phyloP scores from a whole-genome alignment of 2,329 filamentous ascomycete species.

The Fusarium sp. region DNA sequence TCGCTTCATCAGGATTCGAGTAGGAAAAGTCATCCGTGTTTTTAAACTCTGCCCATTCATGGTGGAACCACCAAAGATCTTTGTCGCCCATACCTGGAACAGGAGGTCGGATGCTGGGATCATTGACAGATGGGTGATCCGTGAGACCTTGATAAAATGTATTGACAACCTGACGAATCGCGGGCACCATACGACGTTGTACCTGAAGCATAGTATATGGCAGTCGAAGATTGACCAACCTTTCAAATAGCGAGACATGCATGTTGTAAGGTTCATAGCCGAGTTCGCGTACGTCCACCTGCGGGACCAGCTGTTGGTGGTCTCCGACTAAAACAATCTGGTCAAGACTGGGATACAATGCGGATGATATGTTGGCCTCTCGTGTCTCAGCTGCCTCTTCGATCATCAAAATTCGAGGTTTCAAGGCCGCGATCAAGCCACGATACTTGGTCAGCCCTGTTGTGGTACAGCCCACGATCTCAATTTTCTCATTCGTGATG shows the following conservation, averaged over 20 bases:
- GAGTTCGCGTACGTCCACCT: constrained; percentile 72
- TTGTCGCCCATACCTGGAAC: constrained; percentile 60
- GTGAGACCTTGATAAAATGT: constrained; percentile 60
- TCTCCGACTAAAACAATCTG: constrained; percentile 76
- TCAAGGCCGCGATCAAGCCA: constrained; percentile 72
- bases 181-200: constrained; percentile 72
- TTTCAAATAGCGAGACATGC: constrained; percentile 82
- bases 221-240: constrained; percentile 75
- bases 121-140: constrained; percentile 59
- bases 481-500: constrained; percentile 53
- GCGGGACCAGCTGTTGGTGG: constrained; percentile 81
- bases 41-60: constrained; percentile 71
- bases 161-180: constrained; percentile 59
- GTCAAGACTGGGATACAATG: constrained; percentile 63
- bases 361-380: constrained; percentile 69
- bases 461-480: constrained; percentile 76
- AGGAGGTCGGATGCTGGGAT: constrained; percentile 51
- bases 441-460: constrained; percentile 87
- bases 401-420: constrained; percentile 77
- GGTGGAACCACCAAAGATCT: constrained; percentile 59
- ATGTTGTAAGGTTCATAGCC: constrained; percentile 72
- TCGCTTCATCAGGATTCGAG: constrained; percentile 77
- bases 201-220: constrained; percentile 73
- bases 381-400: constrained; percentile 85
- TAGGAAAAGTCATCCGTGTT: constrained; percentile 72